A percentile compares a stretch with the other conserved stretches of the same genome.
phyloP scores from a whole-genome alignment of 305 asterid genomes.

The Fraxinus sp. region DNA sequence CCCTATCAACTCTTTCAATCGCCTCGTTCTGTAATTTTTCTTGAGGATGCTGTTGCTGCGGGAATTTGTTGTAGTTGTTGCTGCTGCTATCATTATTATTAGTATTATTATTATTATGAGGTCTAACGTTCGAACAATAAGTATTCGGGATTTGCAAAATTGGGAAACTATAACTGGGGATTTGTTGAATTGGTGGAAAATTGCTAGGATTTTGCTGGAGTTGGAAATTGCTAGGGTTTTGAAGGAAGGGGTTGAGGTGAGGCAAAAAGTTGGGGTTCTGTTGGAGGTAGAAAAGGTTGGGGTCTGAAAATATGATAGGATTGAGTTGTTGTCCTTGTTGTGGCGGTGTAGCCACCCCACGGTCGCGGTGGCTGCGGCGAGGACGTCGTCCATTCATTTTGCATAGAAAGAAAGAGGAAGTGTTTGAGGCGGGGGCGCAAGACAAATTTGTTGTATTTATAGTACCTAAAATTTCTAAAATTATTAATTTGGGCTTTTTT shows the following conservation, averaged over 20 bases:
- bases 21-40: slow-evolving; percentile 29
- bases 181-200: slow-evolving; percentile 25
- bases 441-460: neutral
- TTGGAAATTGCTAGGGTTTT: slow-evolving; percentile 33
- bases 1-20: slow-evolving; percentile 53
- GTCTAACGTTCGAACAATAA: slow-evolving; percentile 18
- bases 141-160: slow-evolving; percentile 24
- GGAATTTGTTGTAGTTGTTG: slow-evolving; percentile 16
- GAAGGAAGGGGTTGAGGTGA: slow-evolving; percentile 35
- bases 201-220: slow-evolving; percentile 29
- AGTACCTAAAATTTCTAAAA: neutral
- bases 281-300: slow-evolving; percentile 33
- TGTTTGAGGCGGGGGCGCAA: neutral
- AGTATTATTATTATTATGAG: slow-evolving; percentile 3
- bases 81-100: neutral
- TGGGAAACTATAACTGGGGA: slow-evolving; percentile 24
- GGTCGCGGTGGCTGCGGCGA: slow-evolving; percentile 39
- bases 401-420: neutral
- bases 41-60: slow-evolving; percentile 31
- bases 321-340: slow-evolving; percentile 34
- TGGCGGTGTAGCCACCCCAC: slow-evolving; percentile 26
- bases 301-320: slow-evolving; percentile 39
- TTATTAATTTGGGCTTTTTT: neutral
- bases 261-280: slow-evolving; percentile 40
- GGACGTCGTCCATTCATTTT: slow-evolving; percentile 32